Base-by-base conservation (phyloP, 2,329 filamentous ascomycete genomes). In the Hypoxylon sp. region DNA sequence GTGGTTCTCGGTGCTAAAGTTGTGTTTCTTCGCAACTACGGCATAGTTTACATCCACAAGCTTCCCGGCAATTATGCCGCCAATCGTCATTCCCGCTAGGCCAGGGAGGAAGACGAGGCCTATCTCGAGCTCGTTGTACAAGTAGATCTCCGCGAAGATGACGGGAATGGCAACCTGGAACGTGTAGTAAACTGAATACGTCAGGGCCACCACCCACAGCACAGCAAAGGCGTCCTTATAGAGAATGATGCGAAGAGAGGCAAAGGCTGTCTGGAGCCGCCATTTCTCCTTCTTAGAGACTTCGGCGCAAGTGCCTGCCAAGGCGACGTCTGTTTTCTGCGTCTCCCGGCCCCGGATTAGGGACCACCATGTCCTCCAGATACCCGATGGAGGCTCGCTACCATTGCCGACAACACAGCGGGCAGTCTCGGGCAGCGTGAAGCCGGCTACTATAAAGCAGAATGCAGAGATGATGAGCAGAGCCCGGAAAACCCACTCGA, bases 341-440 rank as follows among this genome's bases (percentile, higher is more conserved):
- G 26, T 11, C 9, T 48, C 16, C 11, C n/a, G 7, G 14, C 26
- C n/a, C 11, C 7, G 45, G 8, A 32, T 32, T 7, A 48, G 26
- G 45, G 45, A 48, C 45, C 24, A 48, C 45, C 45, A 48, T 9
- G 45, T 32, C 26, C 26, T 48, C 45, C 45, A 48, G 24, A 48
- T 48, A 20, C 26, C 45, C 12, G 4, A 12, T 9, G 45, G 24
- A 18, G 45, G 24, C 45, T 48, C 30, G 26, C 45, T 48, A 11
- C 45, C 24, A 30, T 48, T 48, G 5, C 45, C 45, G 24, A 30
- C 45, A 14, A 48, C 26, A 20, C 45, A 30, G 5, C 12, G 45
- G 45, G 45, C 45, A 18, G 45, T 48, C 26, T 48, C 45, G 14
- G 45, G 26, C 45, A 48, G 20, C n/a, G 45, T 30, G 26, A 48